A percentile compares a stretch with the other conserved stretches of the same genome.
Evolutionary conservation across 2,329 filamentous ascomycete genomes (phyloP).

Genomic region (Samsoniella hepiali): DNA sequence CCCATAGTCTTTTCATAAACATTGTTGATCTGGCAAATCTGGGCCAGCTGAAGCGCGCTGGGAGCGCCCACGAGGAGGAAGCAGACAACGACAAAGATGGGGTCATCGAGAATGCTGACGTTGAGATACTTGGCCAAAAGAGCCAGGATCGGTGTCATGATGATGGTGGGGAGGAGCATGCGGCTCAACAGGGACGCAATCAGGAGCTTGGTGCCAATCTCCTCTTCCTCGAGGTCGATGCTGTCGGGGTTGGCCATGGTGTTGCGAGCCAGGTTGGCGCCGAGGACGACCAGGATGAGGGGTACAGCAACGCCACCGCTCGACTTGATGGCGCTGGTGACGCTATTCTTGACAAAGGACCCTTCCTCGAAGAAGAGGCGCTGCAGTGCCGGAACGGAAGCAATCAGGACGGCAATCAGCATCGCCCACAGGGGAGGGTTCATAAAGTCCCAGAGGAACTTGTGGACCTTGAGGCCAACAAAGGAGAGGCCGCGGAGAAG

Average conservation of each 20-base stretch:
- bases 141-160: conserved; percentile 90
- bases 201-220: conserved; percentile 71
- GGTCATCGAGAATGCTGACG: conserved; percentile 91
- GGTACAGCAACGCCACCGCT: conserved; percentile 90
- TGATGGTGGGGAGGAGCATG: conserved; percentile 85
- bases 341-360: conserved; percentile 87
- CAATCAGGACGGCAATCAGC: conserved; percentile 85
- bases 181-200: conserved; percentile 81
- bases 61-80: conserved; percentile 94
- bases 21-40: conserved; percentile 97
- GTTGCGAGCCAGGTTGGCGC: conserved; percentile 90
- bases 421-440: conserved; percentile 98
- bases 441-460: conserved; percentile 88
- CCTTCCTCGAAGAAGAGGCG: conserved; percentile 82
- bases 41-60: conserved; percentile 87
- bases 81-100: conserved; percentile 96
- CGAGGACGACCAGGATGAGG: conserved; percentile 89
- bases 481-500: conserved; percentile 30
- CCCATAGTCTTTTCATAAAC: conserved; percentile 96
- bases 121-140: conserved; percentile 85
- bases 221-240: conserved; percentile 66
- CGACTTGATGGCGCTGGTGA: conserved; percentile 81
- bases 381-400: conserved; percentile 80
- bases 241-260: conserved; percentile 68
- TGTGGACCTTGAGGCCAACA: conserved; percentile 47